Conservation (phyloP, 1,284 basidiomycete genomes). For the Papiliotrema laurentii region DNA sequence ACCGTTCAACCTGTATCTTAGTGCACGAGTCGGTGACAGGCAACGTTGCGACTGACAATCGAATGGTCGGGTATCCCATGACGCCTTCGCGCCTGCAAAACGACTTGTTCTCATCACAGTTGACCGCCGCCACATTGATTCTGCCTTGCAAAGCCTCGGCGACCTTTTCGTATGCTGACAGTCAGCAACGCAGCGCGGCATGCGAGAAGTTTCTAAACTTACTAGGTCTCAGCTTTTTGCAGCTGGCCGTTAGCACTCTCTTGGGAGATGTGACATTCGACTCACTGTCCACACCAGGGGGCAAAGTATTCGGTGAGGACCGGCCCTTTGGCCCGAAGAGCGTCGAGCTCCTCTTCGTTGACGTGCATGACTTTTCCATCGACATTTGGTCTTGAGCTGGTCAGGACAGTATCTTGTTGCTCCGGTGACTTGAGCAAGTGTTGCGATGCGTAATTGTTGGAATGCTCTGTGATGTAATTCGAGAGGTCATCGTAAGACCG, state of each 20-base stretch:
- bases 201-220: too few species aligned
- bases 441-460: constrained; percentile 35
- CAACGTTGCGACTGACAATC: constrained; percentile 55
- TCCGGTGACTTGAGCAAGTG: constrained; percentile 16
- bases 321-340: constrained; percentile 57
- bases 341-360: constrained; percentile 54
- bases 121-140: constrained; percentile 72
- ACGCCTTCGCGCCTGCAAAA: constrained; percentile 66
- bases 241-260: constrained; percentile 45
- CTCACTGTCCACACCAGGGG: constrained; percentile 81
- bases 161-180: constrained; percentile 61
- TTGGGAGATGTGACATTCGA: neutral
- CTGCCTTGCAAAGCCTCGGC: constrained; percentile 63
- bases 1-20: constrained; percentile 43
- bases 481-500: constrained; percentile 55
- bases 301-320: constrained; percentile 86
- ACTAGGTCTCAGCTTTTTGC: constrained; percentile 79
- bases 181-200: too few species aligned
- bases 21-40: neutral
- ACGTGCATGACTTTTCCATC: constrained; percentile 62
- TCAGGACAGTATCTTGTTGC: constrained; percentile 12
- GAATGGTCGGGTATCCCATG: constrained; percentile 72
- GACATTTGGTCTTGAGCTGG: constrained; percentile 52
- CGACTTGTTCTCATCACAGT: constrained; percentile 69
- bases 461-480: constrained; percentile 54